Percentiles rank a stretch among this genome's conserved stretches.
These are phyloP conservation scores for Aureobasidium mangrovei DNA, from an alignment of 2,329 filamentous ascomycete species.

Conservation along the genomic window DNA sequence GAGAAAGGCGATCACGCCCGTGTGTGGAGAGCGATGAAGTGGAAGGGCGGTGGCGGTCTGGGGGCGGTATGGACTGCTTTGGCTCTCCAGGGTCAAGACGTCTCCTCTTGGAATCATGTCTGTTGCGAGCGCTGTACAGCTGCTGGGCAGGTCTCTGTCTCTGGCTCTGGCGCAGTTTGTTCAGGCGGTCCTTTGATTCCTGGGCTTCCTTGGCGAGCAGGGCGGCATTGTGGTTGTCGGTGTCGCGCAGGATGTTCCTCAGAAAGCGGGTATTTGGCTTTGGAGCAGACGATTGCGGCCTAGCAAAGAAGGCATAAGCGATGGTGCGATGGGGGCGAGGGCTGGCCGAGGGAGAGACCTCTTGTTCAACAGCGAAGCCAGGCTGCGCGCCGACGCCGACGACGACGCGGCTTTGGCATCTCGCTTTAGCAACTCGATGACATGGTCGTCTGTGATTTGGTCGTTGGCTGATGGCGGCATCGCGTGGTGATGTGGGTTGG, in stretches of 20 bases:
- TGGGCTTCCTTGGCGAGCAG: slow-evolving; percentile 75
- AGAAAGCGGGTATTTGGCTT: slow-evolving; percentile 91
- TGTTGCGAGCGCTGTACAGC: slow-evolving; percentile 15
- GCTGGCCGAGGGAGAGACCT: slow-evolving; percentile 31
- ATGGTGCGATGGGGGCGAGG: slow-evolving; percentile 17
- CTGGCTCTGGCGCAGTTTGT: slow-evolving; percentile 38
- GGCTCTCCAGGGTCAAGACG: background rate
- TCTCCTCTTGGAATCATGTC: slow-evolving; percentile 11
- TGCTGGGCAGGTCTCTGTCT: slow-evolving; percentile 18
- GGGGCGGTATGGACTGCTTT: background rate
- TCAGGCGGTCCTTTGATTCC: slow-evolving; percentile 65
- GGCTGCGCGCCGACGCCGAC: slow-evolving; percentile 60
- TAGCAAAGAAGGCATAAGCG: slow-evolving; percentile 2
- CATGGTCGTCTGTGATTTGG: slow-evolving; percentile 62
- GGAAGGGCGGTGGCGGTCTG: background rate
- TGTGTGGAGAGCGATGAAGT: background rate
- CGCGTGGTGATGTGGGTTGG: background rate
- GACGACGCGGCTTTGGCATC: slow-evolving; percentile 68
- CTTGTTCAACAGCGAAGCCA: slow-evolving; percentile 55
- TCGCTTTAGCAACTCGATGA: slow-evolving; percentile 67
- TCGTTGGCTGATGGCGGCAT: slow-evolving; percentile 19
- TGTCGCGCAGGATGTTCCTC: slow-evolving; percentile 78
- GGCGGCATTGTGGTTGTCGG: slow-evolving; percentile 79
- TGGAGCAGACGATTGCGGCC: slow-evolving; percentile 38
- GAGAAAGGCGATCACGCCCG: background rate